Evolutionary conservation across 2,329 filamentous ascomycete species (phyloP).

Genomic region (Cladosporium velox): DNA sequence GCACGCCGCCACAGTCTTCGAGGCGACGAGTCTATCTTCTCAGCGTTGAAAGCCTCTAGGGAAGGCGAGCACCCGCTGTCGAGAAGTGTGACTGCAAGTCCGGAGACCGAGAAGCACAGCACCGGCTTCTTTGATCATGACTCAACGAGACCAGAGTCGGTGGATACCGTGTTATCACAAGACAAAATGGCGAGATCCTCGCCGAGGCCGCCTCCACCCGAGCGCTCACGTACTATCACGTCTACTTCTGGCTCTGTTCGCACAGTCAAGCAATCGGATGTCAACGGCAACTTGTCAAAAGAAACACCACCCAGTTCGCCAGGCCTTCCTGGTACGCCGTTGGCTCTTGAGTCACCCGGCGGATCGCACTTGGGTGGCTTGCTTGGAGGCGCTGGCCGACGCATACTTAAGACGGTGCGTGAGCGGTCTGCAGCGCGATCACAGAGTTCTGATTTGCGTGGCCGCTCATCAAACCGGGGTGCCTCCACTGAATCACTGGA

Average conservation of each 20-base stretch:
- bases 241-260: constrained; percentile 47
- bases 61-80: constrained; percentile 71
- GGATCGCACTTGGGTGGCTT: constrained; percentile 47
- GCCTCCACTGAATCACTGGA: constrained; percentile 61
- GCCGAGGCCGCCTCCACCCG: constrained; percentile 34
- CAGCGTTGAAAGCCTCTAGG: constrained; percentile 52
- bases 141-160: constrained; percentile 17
- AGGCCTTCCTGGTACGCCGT: constrained; percentile 47
- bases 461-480: constrained; percentile 63
- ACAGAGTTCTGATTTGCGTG: constrained; percentile 45
- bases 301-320: constrained; percentile 45
- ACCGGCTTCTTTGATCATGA: constrained; percentile 27
- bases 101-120: constrained; percentile 46
- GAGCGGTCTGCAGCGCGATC: constrained; percentile 34
- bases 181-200: constrained; percentile 24
- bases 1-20: constrained; percentile 59
- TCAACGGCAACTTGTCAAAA: constrained; percentile 22
- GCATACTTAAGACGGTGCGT: constrained; percentile 49
- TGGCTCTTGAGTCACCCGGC: constrained; percentile 45
- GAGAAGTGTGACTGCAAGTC: constrained; percentile 72
- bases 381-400: constrained; percentile 49
- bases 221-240: constrained; percentile 45
- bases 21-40: constrained; percentile 59
- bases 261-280: constrained; percentile 49
- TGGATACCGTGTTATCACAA: constrained; percentile 8